These are phyloP conservation scores for Lasiosphaeria ovina DNA, from an alignment of 495 filamentous ascomycete genomes.

Conservation along the genomic window DNA sequence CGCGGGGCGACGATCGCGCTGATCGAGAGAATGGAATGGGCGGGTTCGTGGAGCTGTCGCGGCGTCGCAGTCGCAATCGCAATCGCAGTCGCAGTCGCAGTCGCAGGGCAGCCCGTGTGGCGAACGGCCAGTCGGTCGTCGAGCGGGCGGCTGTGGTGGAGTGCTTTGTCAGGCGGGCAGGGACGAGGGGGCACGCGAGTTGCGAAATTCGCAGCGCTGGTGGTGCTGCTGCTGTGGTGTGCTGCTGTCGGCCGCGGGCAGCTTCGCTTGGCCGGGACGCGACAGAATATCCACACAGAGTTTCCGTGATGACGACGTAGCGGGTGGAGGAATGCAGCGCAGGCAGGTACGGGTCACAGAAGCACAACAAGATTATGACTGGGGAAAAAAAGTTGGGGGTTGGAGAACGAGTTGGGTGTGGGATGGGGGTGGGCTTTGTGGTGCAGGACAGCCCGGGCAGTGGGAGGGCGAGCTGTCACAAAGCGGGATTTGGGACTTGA, in stretches of 20 bases:
- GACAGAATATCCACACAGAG: conserved; percentile 13
- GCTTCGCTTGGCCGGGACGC: conserved; percentile 19
- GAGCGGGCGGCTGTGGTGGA: conserved; percentile 4
- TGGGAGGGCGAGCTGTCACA: conserved; percentile 12
- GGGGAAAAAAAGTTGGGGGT: conserved; percentile 34
- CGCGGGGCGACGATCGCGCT: conserved; percentile 41
- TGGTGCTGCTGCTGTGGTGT: background rate
- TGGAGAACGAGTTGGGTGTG: conserved; percentile 31
- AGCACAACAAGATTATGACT: conserved; percentile 24
- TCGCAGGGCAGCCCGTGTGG: too few species aligned
- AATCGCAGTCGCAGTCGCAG: too few species aligned
- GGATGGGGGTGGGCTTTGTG: conserved; percentile 24
- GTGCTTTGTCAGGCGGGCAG: conserved; percentile 6
- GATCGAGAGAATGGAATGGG: conserved; percentile 30
- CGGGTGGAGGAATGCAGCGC: conserved; percentile 28
- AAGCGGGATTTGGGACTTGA: conserved; percentile 16
- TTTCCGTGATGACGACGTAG: conserved; percentile 38
- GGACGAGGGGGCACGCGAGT: conserved; percentile 6
- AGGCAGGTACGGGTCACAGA: conserved; percentile 25
- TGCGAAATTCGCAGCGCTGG: background rate
- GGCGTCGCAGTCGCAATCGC: too few species aligned
- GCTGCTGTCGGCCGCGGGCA: background rate
- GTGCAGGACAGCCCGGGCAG: background rate
- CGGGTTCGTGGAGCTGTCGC: background rate
- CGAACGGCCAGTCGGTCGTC: background rate